Percentiles rank a stretch among this genome's conserved stretches.
These are phyloP conservation scores for Trichosanthes cucumerina DNA, from an alignment of 306 rosid species.

Conservation along the genomic window DNA sequence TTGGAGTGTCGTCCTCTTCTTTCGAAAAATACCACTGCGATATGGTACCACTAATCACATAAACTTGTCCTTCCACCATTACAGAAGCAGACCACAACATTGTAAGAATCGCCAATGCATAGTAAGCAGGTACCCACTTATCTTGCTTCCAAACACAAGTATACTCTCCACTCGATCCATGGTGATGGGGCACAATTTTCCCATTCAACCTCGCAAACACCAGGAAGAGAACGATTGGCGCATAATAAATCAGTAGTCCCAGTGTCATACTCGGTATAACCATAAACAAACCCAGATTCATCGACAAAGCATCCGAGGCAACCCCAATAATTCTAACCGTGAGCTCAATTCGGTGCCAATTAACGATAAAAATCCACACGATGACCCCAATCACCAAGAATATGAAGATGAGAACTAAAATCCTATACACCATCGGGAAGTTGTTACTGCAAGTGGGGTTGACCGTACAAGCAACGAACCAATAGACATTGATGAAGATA, in stretches of 20 bases:
- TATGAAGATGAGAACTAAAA: constrained; percentile 46
- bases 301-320: constrained; percentile 58
- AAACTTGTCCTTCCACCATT: constrained; percentile 75
- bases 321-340: constrained; percentile 69
- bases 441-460: constrained; percentile 42
- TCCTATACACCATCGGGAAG: constrained; percentile 57
- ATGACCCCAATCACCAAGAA: constrained; percentile 51
- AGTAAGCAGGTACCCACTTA: constrained; percentile 85
- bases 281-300: constrained; percentile 53
- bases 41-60: constrained; percentile 76
- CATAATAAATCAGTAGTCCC: constrained; percentile 46
- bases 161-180: constrained; percentile 29
- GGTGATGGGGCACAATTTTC: constrained; percentile 24
- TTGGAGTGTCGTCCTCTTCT: constrained; percentile 43
- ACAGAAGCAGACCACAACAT: constrained; percentile 77
- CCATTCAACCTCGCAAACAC: constrained; percentile 72
- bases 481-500: constrained; percentile 62
- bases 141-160: constrained; percentile 81
- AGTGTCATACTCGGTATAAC: constrained; percentile 52
- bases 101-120: constrained; percentile 70
- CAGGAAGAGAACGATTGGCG: constrained; percentile 68
- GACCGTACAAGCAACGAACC: constrained; percentile 83
- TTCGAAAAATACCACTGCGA: constrained; percentile 83
- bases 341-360: constrained; percentile 84
- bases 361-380: constrained; percentile 64